Percentiles rank a stretch among this genome's conserved stretches.
Evolutionary conservation across 2,329 filamentous ascomycete genomes (phyloP).

Genomic region (Coniochaeta hoffmannii): DNA sequence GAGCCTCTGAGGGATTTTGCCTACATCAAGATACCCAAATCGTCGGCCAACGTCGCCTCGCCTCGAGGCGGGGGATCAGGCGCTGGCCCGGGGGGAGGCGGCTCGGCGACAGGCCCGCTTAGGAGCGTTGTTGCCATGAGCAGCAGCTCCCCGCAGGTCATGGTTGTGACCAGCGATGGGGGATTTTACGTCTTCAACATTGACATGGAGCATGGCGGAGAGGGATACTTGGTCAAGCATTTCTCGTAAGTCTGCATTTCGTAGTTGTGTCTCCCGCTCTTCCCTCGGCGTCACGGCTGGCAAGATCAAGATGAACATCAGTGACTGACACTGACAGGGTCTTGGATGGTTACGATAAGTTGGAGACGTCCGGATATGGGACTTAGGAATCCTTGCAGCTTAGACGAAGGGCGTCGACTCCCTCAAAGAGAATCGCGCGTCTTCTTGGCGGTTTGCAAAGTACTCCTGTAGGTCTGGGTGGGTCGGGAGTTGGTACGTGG

Average conservation of each 20-base stretch:
- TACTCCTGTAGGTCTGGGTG: too few relatives aligned
- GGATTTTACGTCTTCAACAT: slow-evolving; percentile 94
- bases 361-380: slow-evolving; percentile 40
- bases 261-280: neutral
- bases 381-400: slow-evolving; percentile 17
- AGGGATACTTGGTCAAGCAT: slow-evolving; percentile 84
- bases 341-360: slow-evolving; percentile 47
- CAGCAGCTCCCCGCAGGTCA: slow-evolving; percentile 87
- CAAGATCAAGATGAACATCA: neutral
- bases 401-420: neutral
- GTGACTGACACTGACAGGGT: slow-evolving; percentile 28
- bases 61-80: slow-evolving; percentile 11
- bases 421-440: neutral
- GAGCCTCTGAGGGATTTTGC: slow-evolving; percentile 93
- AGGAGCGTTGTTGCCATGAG: slow-evolving; percentile 97
- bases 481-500: too few relatives aligned
- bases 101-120: slow-evolving; percentile 39
- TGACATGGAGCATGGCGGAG: slow-evolving; percentile 88
- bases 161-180: slow-evolving; percentile 96
- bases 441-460: too few relatives aligned
- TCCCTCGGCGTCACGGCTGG: neutral
- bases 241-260: slow-evolving; percentile 64
- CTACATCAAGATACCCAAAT: slow-evolving; percentile 84
- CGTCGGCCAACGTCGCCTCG: slow-evolving; percentile 22
- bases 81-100: slow-evolving; percentile 11